Conservation (phyloP, 2,329 filamentous ascomycete species). For the Monosporascus sp. region DNA sequence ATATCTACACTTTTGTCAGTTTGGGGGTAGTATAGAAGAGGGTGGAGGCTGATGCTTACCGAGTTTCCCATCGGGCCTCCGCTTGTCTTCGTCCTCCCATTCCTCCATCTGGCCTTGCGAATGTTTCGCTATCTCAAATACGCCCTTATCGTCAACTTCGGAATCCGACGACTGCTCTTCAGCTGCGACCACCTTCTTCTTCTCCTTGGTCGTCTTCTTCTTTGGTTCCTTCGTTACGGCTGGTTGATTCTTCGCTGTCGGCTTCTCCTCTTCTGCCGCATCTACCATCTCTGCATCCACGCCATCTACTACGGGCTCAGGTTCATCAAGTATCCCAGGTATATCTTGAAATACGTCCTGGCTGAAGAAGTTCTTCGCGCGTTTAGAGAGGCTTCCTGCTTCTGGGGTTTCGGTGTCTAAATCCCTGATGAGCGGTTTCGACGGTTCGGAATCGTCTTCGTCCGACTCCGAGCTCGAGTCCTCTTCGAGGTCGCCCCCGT, state of each 20-base stretch:
- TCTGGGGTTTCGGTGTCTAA: slow-evolving; percentile 49
- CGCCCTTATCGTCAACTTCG: slow-evolving; percentile 37
- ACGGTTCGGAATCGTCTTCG: slow-evolving; percentile 43
- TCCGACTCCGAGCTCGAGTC: slow-evolving; percentile 60
- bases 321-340: slow-evolving; percentile 57
- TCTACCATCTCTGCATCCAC: slow-evolving; percentile 22
- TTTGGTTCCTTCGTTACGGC: slow-evolving; percentile 18
- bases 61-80: slow-evolving; percentile 56
- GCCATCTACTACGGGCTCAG: slow-evolving; percentile 27
- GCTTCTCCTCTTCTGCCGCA: slow-evolving; percentile 23
- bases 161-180: slow-evolving; percentile 17
- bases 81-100: slow-evolving; percentile 64
- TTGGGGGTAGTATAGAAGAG: background rate
- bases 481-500: slow-evolving; percentile 55
- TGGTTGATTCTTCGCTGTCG: slow-evolving; percentile 12
- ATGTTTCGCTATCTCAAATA: slow-evolving; percentile 59
- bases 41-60: slow-evolving; percentile 35
- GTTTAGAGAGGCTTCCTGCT: slow-evolving; percentile 66
- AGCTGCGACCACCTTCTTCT: slow-evolving; percentile 10
- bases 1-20: slow-evolving; percentile 57
- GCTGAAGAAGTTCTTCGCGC: slow-evolving; percentile 84
- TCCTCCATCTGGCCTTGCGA: slow-evolving; percentile 37
- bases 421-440: slow-evolving; percentile 54
- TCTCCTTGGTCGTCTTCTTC: slow-evolving; percentile 16
- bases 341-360: slow-evolving; percentile 92